Conservation (phyloP, 139 green algal species). For the Chlamydomonas eustigma region DNA sequence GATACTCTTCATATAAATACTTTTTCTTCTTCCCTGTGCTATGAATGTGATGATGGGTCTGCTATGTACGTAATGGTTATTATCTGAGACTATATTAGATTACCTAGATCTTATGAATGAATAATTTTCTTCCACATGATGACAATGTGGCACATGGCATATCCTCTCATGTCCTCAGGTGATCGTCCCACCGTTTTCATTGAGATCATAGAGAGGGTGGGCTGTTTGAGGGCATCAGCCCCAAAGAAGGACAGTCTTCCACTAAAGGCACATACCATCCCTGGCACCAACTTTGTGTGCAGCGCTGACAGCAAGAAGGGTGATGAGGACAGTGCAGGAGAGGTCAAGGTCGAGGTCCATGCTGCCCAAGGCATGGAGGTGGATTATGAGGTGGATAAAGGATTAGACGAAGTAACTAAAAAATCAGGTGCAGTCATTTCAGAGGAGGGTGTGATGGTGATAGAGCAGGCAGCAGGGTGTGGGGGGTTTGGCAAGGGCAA, state of each 20-base stretch:
- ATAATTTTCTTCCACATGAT: too few species aligned
- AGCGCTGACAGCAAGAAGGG: not conserved
- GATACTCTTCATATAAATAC: too few species aligned
- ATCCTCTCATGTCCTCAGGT: too few species aligned
- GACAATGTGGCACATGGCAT: too few species aligned
- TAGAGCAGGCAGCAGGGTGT: conserved; percentile 85
- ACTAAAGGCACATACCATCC: not conserved
- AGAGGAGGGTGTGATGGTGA: not conserved
- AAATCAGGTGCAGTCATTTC: too few species aligned
- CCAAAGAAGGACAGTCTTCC: not conserved
- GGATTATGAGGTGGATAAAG: not conserved
- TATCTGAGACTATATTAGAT: too few species aligned
- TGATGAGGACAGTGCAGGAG: not conserved
- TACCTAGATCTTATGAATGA: too few species aligned
- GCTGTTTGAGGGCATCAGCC: too few species aligned
- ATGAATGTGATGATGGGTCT: too few species aligned
- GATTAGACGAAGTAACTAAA: too few species aligned
- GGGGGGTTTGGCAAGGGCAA: conserved; percentile 99
- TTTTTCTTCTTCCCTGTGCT: too few species aligned
- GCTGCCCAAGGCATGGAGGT: conserved; percentile 4
- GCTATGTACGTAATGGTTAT: too few species aligned
- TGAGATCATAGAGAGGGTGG: conserved; percentile 97
- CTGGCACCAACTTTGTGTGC: not conserved
- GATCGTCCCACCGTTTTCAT: conserved; percentile 92
- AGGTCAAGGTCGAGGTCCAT: not conserved